Conservation (phyloP, 73 alveolate species). For the Blepharisma japonicum region DNA sequence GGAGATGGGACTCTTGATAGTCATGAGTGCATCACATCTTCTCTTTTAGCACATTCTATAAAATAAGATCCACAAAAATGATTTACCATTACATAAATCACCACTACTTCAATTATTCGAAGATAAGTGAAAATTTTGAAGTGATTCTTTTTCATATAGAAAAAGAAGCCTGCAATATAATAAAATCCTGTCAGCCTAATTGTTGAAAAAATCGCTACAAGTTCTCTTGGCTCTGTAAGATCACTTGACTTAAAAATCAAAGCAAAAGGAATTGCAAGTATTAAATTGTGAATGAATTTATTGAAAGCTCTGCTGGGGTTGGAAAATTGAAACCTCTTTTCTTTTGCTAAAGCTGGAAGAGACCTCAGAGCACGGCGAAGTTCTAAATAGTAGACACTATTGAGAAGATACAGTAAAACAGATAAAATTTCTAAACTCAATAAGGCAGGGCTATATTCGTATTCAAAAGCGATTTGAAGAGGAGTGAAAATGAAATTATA, state of each 20-base stretch:
- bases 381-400: neutral
- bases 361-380: neutral
- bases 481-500: slow-evolving; percentile 58
- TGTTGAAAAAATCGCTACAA: neutral
- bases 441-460: neutral
- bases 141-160: too few species aligned
- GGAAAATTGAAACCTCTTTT: neutral
- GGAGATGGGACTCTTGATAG: slow-evolving; percentile 55
- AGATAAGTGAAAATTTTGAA: neutral
- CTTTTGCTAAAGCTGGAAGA: neutral
- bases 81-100: slow-evolving; percentile 39
- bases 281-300: neutral
- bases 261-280: neutral
- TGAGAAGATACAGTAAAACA: slow-evolving; percentile 25
- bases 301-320: neutral
- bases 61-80: slow-evolving; percentile 49
- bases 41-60: slow-evolving; percentile 34
- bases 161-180: too few species aligned
- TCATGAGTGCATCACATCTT: slow-evolving; percentile 45
- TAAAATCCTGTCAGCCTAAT: too few species aligned
- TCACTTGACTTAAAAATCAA: neutral
- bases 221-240: neutral
- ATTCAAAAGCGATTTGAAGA: slow-evolving; percentile 42
- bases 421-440: slow-evolving; percentile 39
- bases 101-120: slow-evolving; percentile 47